Base-by-base conservation (phyloP, 1,139 yeast species). In the Debaryomyces udenii region DNA sequence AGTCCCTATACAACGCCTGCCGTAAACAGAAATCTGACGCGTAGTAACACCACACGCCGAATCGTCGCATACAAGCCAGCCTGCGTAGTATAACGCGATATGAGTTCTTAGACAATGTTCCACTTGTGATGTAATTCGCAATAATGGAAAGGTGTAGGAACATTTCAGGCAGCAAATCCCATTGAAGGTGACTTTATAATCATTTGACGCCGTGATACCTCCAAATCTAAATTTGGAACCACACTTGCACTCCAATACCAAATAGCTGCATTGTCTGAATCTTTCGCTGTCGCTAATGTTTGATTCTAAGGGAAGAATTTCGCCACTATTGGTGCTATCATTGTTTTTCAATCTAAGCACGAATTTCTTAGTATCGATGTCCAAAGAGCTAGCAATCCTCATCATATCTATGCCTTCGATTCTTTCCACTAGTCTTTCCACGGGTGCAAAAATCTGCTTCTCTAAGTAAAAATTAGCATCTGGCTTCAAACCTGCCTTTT, bases 371-470 rank as follows among this genome's bases (percentile, higher is more conserved):
- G 87, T 73, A 55, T 90, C 96, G 33, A 93, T 71, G 0, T 96
- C 96, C 35, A 94, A 70, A 3, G 86, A 74, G 37, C 76, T 75
- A 2, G 96, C 96, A 24, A 93, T 73, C 49, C 95, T 76, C 37
- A 82, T 80, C 58, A 83, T 76, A 57, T 93, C 98, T 45, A 88
- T 78, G 28, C 98, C 96, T 48, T 89, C 95, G 43, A 94, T 83
- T 49, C 86, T 80, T 50, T 86, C 95, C 38, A 93, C 71, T 40
- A 94, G 70, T 64, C 99, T 83, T 57, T 89, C 95, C 10, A 93
- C 83, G 1, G 98, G 98, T 2, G 96, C 93, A 57, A 86, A 80
- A 11, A 94, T 78, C 63, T 94, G 99, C 59, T 88, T 86, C 49
- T 86, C 95, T 52, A 91, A 70, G 58, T 94, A 94, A 58, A 78